A percentile compares a stretch with the other conserved stretches of the same genome.
Conservation (phyloP, 208 protist species). For the Crithidia mellificae region DNA sequence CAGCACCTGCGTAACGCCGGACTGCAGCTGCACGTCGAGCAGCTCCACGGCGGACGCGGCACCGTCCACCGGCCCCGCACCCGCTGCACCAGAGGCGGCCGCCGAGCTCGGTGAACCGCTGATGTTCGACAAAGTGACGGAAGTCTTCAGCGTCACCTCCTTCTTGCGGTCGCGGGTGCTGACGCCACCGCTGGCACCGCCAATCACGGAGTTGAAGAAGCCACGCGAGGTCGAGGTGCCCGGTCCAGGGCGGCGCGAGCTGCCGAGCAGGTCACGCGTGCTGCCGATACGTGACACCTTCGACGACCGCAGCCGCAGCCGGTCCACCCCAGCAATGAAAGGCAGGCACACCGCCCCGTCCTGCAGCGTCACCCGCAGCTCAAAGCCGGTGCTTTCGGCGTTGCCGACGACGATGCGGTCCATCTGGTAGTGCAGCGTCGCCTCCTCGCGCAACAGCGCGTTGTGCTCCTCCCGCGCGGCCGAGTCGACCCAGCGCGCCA, state of each 20-base stretch:
- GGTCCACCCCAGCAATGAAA: conserved; percentile 39
- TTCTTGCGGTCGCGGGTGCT: conserved; percentile 26
- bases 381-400: conserved; percentile 52
- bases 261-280: conserved; percentile 15
- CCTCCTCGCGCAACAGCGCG: conserved; percentile 62
- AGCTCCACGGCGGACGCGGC: conserved; percentile 21
- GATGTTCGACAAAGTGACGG: conserved; percentile 7
- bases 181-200: conserved; percentile 1
- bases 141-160: conserved; percentile 18
- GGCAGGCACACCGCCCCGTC: conserved; percentile 44
- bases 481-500: conserved; percentile 47
- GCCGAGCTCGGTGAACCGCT: not conserved
- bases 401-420: conserved; percentile 73
- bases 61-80: not conserved
- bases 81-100: not conserved
- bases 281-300: conserved; percentile 3
- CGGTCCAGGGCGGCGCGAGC: not conserved
- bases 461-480: conserved; percentile 75
- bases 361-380: conserved; percentile 50
- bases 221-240: conserved; percentile 11
- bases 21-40: conserved; percentile 55
- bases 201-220: conserved; percentile 8
- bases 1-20: conserved; percentile 35
- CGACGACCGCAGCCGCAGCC: conserved; percentile 22
- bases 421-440: conserved; percentile 64